Evolutionary conservation across 2,329 filamentous ascomycete genomes (phyloP).

Genomic region (Orbilia oligospora): DNA sequence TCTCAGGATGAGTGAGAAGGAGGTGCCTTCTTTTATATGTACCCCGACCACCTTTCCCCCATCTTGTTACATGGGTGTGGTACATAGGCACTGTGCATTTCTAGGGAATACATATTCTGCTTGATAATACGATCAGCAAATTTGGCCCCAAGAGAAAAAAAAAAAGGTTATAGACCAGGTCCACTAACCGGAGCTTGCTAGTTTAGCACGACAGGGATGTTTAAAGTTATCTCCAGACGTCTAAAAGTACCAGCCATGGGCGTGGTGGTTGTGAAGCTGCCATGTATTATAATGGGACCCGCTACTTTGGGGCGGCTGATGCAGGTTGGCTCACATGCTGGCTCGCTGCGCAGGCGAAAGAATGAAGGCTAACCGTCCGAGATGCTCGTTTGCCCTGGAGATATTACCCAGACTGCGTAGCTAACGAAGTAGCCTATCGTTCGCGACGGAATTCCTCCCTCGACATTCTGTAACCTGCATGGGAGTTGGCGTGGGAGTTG

Average conservation of each 20-base stretch:
- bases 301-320: conserved; percentile 33
- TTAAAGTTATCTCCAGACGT: conserved; percentile 2
- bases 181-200: conserved; percentile 6
- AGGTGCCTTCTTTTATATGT: conserved; percentile 34
- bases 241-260: neutral
- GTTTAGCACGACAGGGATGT: neutral
- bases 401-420: neutral
- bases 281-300: conserved; percentile 5
- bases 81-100: conserved; percentile 1
- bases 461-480: neutral
- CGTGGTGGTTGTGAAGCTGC: neutral
- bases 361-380: conserved; percentile 30
- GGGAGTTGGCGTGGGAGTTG: conserved; percentile 20
- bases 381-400: conserved; percentile 35
- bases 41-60: conserved; percentile 15
- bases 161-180: neutral
- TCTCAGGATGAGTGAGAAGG: conserved; percentile 26
- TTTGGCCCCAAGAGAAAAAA: conserved; percentile 4
- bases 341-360: conserved; percentile 11
- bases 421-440: conserved; percentile 27
- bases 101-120: conserved; percentile 2
- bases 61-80: conserved; percentile 1
- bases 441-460: conserved; percentile 23
- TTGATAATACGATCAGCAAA: conserved; percentile 33
- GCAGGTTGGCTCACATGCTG: conserved; percentile 28